Percentiles rank a stretch among this genome's conserved stretches.
phyloP scores from a whole-genome alignment of 345 rosid species.

The Camelina sativa region DNA sequence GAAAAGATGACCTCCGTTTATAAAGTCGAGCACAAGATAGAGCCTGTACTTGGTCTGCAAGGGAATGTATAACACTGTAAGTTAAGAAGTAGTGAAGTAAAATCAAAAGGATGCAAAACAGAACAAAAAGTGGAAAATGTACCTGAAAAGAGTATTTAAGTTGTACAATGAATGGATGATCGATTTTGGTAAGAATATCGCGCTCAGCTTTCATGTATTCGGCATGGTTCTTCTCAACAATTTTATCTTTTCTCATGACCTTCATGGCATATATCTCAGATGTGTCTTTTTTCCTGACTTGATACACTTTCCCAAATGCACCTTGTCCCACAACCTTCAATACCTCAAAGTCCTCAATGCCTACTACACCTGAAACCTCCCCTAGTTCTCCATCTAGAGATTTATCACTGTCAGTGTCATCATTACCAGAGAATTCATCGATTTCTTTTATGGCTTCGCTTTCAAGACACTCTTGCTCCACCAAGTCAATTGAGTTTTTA shows the following conservation, averaged over 20 bases:
- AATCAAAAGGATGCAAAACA: neutral
- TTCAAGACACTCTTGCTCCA: constrained; percentile 43
- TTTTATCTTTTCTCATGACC: constrained; percentile 95
- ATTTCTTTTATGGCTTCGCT: constrained; percentile 43
- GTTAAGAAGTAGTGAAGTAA: neutral
- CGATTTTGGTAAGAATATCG: constrained; percentile 77
- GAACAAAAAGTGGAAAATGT: constrained; percentile 1
- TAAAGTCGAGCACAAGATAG: constrained; percentile 88
- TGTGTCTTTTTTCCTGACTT: constrained; percentile 84
- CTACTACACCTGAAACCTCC: constrained; percentile 47
- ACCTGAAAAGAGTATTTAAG: constrained; percentile 94
- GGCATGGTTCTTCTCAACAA: constrained; percentile 90
- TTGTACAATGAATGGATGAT: constrained; percentile 93
- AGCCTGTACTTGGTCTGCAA: constrained; percentile 89
- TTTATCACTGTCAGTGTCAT: constrained; percentile 42
- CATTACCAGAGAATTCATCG: constrained; percentile 48
- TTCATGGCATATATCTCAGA: constrained; percentile 94
- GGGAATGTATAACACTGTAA: neutral
- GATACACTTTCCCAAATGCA: constrained; percentile 93
- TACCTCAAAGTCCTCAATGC: constrained; percentile 86
- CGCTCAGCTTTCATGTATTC: constrained; percentile 98
- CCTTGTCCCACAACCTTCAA: constrained; percentile 93
- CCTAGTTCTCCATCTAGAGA: constrained; percentile 29
- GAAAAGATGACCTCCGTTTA: constrained; percentile 96
- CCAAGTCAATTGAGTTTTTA: constrained; percentile 53